phyloP scores from a whole-genome alignment of 1,284 basidiomycete genomes.

The Macrocystidia cucumis region DNA sequence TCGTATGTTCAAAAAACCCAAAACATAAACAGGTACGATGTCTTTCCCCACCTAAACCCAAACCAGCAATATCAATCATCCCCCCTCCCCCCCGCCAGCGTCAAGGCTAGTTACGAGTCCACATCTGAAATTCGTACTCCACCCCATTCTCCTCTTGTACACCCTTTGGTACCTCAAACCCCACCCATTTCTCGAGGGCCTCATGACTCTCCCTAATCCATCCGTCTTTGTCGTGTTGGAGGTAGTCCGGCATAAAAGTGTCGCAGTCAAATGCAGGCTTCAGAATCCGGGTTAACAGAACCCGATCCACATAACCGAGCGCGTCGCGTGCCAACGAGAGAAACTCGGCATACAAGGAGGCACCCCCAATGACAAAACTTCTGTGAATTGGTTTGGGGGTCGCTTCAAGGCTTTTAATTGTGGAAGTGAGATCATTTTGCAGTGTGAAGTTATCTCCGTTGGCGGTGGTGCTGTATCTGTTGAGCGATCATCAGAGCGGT shows the following conservation, averaged over 20 bases:
- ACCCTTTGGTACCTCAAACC: conserved; percentile 71
- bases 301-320: conserved; percentile 53
- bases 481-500: background rate
- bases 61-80: conserved; percentile 10
- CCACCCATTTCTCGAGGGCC: conserved; percentile 69
- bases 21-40: conserved; percentile 95
- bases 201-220: conserved; percentile 60
- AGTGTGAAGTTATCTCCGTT: conserved; percentile 14
- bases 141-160: conserved; percentile 77
- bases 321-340: conserved; percentile 35
- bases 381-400: conserved; percentile 30
- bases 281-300: conserved; percentile 84
- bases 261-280: conserved; percentile 80
- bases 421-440: conserved; percentile 22
- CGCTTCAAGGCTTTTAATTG: conserved; percentile 14
- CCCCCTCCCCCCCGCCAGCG: too few species aligned
- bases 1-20: conserved; percentile 90
- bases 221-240: conserved; percentile 19
- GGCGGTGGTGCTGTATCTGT: too few species aligned
- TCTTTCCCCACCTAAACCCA: conserved; percentile 2
- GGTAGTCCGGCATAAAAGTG: conserved; percentile 78
- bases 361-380: conserved; percentile 86
- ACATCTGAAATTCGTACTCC: conserved; percentile 90
- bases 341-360: conserved; percentile 73
- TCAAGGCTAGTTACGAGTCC: conserved; percentile 61